phyloP scores from a whole-genome alignment of 2,329 filamentous ascomycete genomes.

The Aspergillus intermedius region DNA sequence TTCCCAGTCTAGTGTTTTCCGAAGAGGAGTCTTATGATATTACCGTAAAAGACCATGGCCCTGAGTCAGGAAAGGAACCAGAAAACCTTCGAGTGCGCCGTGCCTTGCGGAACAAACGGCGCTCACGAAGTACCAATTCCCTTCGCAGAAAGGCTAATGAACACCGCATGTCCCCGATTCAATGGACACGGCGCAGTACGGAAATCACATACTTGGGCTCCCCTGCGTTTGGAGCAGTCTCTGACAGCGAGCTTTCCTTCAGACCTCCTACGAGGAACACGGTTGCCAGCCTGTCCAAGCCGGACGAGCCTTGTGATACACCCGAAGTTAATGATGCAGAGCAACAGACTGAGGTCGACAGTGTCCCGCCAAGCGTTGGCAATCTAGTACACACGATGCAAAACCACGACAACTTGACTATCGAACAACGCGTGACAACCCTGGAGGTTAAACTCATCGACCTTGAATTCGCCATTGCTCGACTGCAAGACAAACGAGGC shows the following conservation, averaged over 20 bases:
- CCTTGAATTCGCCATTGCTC: slow-evolving; percentile 44
- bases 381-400: slow-evolving; percentile 35
- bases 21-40: slow-evolving; percentile 32
- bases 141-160: slow-evolving; percentile 30
- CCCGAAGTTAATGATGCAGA: neutral
- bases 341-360: slow-evolving; percentile 6
- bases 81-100: slow-evolving; percentile 15
- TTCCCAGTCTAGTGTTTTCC: slow-evolving; percentile 40
- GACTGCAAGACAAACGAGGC: slow-evolving; percentile 35
- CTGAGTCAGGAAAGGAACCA: slow-evolving; percentile 9
- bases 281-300: slow-evolving; percentile 19
- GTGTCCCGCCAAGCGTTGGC: slow-evolving; percentile 30
- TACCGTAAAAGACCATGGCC: slow-evolving; percentile 11
- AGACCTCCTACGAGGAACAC: slow-evolving; percentile 24
- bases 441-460: slow-evolving; percentile 47
- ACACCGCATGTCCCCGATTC: slow-evolving; percentile 34
- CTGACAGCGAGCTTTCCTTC: slow-evolving; percentile 21
- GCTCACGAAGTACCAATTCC: slow-evolving; percentile 40
- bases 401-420: slow-evolving; percentile 31
- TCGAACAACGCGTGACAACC: slow-evolving; percentile 44
- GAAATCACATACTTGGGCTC: slow-evolving; percentile 30
- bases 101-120: slow-evolving; percentile 30
- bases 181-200: slow-evolving; percentile 37
- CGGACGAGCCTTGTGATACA: neutral
- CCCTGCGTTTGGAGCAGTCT: slow-evolving; percentile 23